A percentile compares a stretch with the other conserved stretches of the same genome.
Conservation (phyloP, 257 asterid genomes). For the Cruciata laevipes region DNA sequence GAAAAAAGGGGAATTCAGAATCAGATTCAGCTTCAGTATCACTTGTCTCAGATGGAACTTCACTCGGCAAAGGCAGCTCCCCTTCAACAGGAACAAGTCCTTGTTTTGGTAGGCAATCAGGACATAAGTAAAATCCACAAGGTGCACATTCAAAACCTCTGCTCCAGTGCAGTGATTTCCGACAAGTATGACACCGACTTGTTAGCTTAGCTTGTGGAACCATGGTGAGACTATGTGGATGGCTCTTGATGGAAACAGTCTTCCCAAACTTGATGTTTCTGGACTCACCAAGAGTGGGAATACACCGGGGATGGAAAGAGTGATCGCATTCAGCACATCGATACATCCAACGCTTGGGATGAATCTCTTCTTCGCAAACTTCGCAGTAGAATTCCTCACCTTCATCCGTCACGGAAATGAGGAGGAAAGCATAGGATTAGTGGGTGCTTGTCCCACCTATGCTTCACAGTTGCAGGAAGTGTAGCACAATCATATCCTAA, state of each 20-base stretch:
- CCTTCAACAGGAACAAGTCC: too few relatives aligned
- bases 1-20: too few relatives aligned
- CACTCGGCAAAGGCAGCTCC: too few relatives aligned
- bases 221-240: neutral
- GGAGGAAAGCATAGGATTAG: neutral
- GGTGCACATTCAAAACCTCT: neutral
- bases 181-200: neutral
- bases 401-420: neutral
- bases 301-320: neutral
- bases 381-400: constrained; percentile 7
- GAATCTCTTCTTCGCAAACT: constrained; percentile 11
- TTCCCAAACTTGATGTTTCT: neutral
- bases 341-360: constrained; percentile 1
- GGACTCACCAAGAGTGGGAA: constrained; percentile 1
- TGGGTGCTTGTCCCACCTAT: constrained; percentile 2
- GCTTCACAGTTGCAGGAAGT: neutral
- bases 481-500: neutral
- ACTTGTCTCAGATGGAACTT: too few relatives aligned
- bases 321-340: constrained; percentile 7
- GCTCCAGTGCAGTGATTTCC: neutral
- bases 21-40: too few relatives aligned
- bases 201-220: neutral
- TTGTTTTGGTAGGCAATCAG: neutral
- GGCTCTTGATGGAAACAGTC: neutral
- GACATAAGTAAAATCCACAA: neutral